Evolutionary conservation across 2,329 filamentous ascomycete genomes (phyloP).

Genomic region (Magnaporthiopsis incrustans): DNA sequence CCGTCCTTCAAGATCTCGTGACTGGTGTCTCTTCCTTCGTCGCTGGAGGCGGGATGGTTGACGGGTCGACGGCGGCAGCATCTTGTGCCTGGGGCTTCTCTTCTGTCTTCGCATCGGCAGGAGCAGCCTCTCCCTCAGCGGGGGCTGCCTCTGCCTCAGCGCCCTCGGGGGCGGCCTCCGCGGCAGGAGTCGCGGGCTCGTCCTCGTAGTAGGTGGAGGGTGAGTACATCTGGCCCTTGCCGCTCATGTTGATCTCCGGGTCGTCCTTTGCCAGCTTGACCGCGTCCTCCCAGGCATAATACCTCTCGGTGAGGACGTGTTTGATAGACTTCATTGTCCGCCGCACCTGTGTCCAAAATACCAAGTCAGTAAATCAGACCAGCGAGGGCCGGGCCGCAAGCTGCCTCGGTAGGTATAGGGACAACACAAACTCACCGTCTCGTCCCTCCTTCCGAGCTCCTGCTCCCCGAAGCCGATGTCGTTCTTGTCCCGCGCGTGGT

Average conservation of each 20-base stretch:
- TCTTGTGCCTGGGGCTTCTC: constrained; percentile 1
- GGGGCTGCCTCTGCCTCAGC: constrained; percentile 1
- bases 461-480: constrained; percentile 65
- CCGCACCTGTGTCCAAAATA: constrained; percentile 49
- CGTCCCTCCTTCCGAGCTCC: constrained; percentile 57
- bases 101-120: not conserved
- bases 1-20: not conserved
- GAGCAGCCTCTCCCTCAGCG: not conserved
- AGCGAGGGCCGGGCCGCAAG: no score
- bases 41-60: constrained; percentile 12
- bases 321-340: constrained; percentile 76
- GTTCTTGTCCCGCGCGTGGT: constrained; percentile 57
- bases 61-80: constrained; percentile 9
- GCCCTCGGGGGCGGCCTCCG: constrained; percentile 16
- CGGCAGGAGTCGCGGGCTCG: constrained; percentile 13
- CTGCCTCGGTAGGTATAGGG: no score
- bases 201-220: constrained; percentile 31
- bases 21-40: not conserved
- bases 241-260: constrained; percentile 55
- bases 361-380: constrained; percentile 10
- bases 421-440: no score
- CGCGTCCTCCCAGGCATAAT: constrained; percentile 80
- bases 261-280: constrained; percentile 56
- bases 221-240: constrained; percentile 40
- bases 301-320: constrained; percentile 78